phyloP scores from a whole-genome alignment of 352 stramenopile genomes.

The Hyaloperonospora arabidopsidis region DNA sequence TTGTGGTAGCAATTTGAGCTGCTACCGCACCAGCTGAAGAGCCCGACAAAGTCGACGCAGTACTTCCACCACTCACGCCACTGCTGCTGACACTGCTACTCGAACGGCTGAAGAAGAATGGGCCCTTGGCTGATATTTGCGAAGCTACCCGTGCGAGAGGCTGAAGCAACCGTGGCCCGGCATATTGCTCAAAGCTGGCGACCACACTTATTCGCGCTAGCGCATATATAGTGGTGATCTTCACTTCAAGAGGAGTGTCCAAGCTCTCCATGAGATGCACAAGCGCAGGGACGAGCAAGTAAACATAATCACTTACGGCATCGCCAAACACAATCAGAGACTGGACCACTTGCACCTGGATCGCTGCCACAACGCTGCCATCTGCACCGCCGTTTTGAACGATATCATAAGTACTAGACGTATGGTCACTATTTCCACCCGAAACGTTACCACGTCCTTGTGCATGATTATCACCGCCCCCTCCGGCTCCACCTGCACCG shows the following conservation, averaged over 20 bases:
- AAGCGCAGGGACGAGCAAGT: slow-evolving; percentile 90
- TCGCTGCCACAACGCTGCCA: slow-evolving; percentile 21
- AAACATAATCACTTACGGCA: slow-evolving; percentile 91
- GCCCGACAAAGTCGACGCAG: slow-evolving; percentile 7
- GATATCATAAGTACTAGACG: slow-evolving; percentile 27
- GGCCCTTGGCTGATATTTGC: slow-evolving; percentile 63
- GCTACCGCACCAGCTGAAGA: slow-evolving; percentile 15
- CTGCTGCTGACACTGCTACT: slow-evolving; percentile 21
- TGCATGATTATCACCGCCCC: slow-evolving; percentile 15
- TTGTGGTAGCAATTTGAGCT: slow-evolving; percentile 45
- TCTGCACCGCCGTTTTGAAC: slow-evolving; percentile 21
- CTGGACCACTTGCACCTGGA: slow-evolving; percentile 81
- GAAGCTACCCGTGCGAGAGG: slow-evolving; percentile 62
- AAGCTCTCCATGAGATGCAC: slow-evolving; percentile 90
- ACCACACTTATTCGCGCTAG: slow-evolving; percentile 57
- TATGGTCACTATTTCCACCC: slow-evolving; percentile 17
- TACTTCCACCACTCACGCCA: slow-evolving; percentile 6
- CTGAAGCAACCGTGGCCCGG: slow-evolving; percentile 61
- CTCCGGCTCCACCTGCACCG: slow-evolving; percentile 7
- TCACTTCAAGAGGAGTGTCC: slow-evolving; percentile 73
- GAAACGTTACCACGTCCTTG: slow-evolving; percentile 5
- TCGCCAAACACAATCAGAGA: slow-evolving; percentile 88
- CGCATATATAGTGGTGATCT: slow-evolving; percentile 66
- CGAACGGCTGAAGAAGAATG: slow-evolving; percentile 52
- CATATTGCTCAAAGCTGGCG: slow-evolving; percentile 73